Conservation (phyloP, 1,284 basidiomycete genomes). For the Marasmius tenuissimus region DNA sequence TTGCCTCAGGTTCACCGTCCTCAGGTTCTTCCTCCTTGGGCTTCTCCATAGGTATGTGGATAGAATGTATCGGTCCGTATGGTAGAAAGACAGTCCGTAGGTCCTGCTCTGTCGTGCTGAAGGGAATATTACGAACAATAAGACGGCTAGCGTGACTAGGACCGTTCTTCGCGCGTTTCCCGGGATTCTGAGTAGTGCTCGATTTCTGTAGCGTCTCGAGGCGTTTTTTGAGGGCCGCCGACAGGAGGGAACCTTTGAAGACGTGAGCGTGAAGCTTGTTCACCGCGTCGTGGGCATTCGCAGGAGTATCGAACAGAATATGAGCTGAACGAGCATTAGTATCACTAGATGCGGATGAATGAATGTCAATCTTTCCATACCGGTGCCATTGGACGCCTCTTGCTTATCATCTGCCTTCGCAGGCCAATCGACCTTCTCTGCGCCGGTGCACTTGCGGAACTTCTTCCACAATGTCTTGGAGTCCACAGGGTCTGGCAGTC, state of each 20-base stretch:
- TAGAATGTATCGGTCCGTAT: slow-evolving; percentile 85
- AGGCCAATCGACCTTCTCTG: slow-evolving; percentile 73
- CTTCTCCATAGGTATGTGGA: slow-evolving; percentile 68
- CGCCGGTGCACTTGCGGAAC: slow-evolving; percentile 74
- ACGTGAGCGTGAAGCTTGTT: slow-evolving; percentile 90
- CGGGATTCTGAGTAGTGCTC: slow-evolving; percentile 26
- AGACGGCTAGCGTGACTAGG: slow-evolving; percentile 78
- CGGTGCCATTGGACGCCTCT: slow-evolving; percentile 27
- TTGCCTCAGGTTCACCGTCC: not conserved
- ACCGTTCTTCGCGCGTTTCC: slow-evolving; percentile 26
- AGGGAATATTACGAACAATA: slow-evolving; percentile 92
- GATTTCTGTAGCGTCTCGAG: slow-evolving; percentile 68
- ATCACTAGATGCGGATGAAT: slow-evolving; percentile 1
- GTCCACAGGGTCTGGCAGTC: slow-evolving; percentile 68
- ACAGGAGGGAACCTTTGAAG: slow-evolving; percentile 87
- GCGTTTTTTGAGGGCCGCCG: slow-evolving; percentile 89
- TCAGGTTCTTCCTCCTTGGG: slow-evolving; percentile 26
- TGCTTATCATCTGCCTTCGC: slow-evolving; percentile 47
- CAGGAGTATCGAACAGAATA: slow-evolving; percentile 75
- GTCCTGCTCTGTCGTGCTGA: slow-evolving; percentile 81
- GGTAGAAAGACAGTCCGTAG: slow-evolving; percentile 87
- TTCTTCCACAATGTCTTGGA: slow-evolving; percentile 88
- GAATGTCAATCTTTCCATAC: slow-evolving; percentile 19
- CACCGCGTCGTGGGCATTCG: slow-evolving; percentile 72
- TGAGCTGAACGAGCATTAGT: slow-evolving; percentile 53